These are phyloP conservation scores for Populus hybrid DNA, from an alignment of 441 rosid species.

Conservation along the genomic window DNA sequence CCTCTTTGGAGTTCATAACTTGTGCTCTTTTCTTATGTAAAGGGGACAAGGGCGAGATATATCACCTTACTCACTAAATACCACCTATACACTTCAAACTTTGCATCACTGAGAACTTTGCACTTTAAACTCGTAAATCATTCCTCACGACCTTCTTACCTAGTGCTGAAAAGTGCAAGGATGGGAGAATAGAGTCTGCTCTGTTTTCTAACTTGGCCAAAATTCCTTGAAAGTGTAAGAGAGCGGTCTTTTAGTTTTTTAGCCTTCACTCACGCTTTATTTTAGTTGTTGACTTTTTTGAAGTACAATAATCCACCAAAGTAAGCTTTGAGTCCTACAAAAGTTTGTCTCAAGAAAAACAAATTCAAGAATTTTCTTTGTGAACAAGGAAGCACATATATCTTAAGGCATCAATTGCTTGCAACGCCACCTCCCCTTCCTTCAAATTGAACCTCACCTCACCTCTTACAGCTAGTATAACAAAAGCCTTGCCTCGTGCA, in stretches of 20 bases:
- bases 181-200: neutral
- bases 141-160: neutral
- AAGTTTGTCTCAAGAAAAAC: neutral
- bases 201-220: neutral
- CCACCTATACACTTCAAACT: neutral
- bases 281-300: no score
- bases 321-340: neutral
- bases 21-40: neutral
- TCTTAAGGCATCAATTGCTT: no score
- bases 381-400: neutral
- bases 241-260: neutral
- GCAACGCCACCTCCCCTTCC: no score
- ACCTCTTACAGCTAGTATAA: no score
- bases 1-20: neutral
- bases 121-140: neutral
- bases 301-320: neutral
- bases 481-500: no score
- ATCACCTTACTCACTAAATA: neutral
- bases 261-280: neutral
- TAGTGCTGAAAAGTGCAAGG: neutral
- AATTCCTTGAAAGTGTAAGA: neutral
- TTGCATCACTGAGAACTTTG: neutral
- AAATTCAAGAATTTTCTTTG: neutral
- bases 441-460: no score
- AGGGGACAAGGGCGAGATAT: neutral